Conservation (phyloP, 1,139 yeast genomes). For the Suzukiozyma palmioleophila region DNA sequence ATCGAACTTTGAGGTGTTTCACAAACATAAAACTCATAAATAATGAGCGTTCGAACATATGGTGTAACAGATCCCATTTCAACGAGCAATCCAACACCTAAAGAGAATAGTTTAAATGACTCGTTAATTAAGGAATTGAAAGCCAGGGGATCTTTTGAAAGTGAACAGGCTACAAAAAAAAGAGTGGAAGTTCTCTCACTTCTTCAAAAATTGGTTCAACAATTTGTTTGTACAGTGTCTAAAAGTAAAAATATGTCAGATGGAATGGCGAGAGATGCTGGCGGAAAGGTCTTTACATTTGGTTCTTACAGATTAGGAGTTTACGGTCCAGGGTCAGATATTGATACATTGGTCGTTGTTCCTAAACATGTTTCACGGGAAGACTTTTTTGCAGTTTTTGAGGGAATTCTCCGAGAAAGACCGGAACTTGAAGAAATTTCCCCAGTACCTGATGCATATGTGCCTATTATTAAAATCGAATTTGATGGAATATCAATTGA, state of each 20-base stretch:
- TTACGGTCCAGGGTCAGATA: slow-evolving; percentile 97
- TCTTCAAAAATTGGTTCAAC: slow-evolving; percentile 68
- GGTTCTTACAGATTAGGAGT: slow-evolving; percentile 96
- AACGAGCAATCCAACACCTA: slow-evolving; percentile 73
- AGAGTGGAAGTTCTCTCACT: slow-evolving; percentile 69
- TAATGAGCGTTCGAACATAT: slow-evolving; percentile 32
- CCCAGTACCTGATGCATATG: slow-evolving; percentile 94
- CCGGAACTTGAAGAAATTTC: slow-evolving; percentile 86
- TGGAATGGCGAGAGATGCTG: slow-evolving; percentile 96
- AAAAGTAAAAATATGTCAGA: slow-evolving; percentile 86
- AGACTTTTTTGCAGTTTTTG: slow-evolving; percentile 82
- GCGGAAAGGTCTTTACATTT: slow-evolving; percentile 91
- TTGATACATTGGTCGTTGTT: slow-evolving; percentile 90
- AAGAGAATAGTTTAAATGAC: slow-evolving; percentile 74
- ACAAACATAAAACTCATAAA: too few relatives aligned
- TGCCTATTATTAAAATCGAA: slow-evolving; percentile 87
- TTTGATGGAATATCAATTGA: slow-evolving; percentile 89
- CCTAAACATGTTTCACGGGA: slow-evolving; percentile 94
- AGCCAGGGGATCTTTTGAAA: slow-evolving; percentile 83
- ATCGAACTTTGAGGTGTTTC: not conserved
- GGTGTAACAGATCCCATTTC: slow-evolving; percentile 95
- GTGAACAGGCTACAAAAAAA: slow-evolving; percentile 73
- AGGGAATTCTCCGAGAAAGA: slow-evolving; percentile 57
- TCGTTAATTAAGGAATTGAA: slow-evolving; percentile 72
- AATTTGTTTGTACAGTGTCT: slow-evolving; percentile 80